phyloP scores from a whole-genome alignment of 495 filamentous ascomycete species.

The Aspergillus bridgeri region DNA sequence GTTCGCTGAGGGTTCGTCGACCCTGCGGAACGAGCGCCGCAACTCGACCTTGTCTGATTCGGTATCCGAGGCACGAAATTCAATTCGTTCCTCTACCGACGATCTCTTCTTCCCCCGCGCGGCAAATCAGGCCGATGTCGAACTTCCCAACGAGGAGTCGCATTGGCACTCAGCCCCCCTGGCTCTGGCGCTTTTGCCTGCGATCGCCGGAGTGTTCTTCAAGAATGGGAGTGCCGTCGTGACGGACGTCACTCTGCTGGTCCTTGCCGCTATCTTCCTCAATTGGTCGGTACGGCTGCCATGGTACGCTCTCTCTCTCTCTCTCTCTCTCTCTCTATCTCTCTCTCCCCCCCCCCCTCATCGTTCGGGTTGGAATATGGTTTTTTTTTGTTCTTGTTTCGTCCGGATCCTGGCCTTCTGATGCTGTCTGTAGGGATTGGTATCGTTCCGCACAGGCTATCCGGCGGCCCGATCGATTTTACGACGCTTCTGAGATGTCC shows the following conservation, averaged over 20 bases:
- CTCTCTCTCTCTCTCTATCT: slow-evolving; percentile 12
- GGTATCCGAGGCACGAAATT: slow-evolving; percentile 61
- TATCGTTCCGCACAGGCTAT: slow-evolving; percentile 75
- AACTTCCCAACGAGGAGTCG: slow-evolving; percentile 46
- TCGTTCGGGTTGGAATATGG: too few relatives aligned
- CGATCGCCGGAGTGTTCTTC: slow-evolving; percentile 79
- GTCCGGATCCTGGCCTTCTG: slow-evolving; percentile 1
- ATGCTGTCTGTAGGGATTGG: slow-evolving; percentile 64
- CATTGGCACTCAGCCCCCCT: slow-evolving; percentile 77
- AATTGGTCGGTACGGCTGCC: slow-evolving; percentile 92
- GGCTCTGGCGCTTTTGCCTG: slow-evolving; percentile 78
- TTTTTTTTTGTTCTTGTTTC: neutral
- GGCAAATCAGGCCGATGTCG: slow-evolving; percentile 18
- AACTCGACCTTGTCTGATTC: slow-evolving; percentile 75
- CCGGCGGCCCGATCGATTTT: slow-evolving; percentile 41
- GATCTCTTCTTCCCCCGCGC: slow-evolving; percentile 66
- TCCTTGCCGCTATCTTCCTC: slow-evolving; percentile 76
- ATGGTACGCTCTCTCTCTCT: slow-evolving; percentile 56
- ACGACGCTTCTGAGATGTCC: slow-evolving; percentile 39
- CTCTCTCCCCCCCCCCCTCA: too few relatives aligned
- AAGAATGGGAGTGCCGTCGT: slow-evolving; percentile 75
- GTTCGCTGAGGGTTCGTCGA: slow-evolving; percentile 31
- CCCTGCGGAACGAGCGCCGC: slow-evolving; percentile 48
- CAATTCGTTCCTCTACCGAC: slow-evolving; percentile 67
- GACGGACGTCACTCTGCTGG: slow-evolving; percentile 79